phyloP scores from a whole-genome alignment of 2,329 filamentous ascomycete species.

The Colletotrichum sp. region DNA sequence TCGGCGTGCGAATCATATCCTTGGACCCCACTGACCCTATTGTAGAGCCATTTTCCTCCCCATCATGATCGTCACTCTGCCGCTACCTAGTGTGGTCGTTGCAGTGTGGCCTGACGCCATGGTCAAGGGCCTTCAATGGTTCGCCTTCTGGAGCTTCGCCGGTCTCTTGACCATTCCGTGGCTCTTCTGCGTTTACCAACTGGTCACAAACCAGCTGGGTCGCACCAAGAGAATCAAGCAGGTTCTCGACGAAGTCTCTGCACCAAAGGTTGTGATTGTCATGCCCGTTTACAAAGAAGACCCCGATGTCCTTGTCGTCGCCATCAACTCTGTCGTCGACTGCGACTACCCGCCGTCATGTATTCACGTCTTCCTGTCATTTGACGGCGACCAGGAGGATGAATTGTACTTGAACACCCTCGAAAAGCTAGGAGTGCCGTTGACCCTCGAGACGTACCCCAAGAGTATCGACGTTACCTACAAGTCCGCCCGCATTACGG shows the following conservation, averaged over 20 bases:
- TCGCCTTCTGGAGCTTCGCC: constrained; percentile 93
- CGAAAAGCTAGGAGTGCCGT: constrained; percentile 80
- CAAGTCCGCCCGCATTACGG: constrained; percentile 80
- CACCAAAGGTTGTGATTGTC: constrained; percentile 92
- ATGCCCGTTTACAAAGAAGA: constrained; percentile 98
- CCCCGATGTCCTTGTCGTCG: constrained; percentile 81
- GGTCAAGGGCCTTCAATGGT: constrained; percentile 83
- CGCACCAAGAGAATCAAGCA: constrained; percentile 82
- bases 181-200: constrained; percentile 91
- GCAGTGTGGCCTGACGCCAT: constrained; percentile 73
- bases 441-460: constrained; percentile 79
- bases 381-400: constrained; percentile 89
- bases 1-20: neutral
- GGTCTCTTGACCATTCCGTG: constrained; percentile 85
- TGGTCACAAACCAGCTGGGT: constrained; percentile 86
- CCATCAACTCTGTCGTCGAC: constrained; percentile 89
- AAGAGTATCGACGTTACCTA: constrained; percentile 91
- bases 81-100: constrained; percentile 75
- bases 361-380: constrained; percentile 93
- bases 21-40: constrained; percentile 17
- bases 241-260: constrained; percentile 81
- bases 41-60: constrained; percentile 79
- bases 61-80: constrained; percentile 92
- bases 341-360: constrained; percentile 93
- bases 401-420: constrained; percentile 89